Base-by-base conservation (phyloP, 805 yeast species). In the Ogataea henricii region DNA sequence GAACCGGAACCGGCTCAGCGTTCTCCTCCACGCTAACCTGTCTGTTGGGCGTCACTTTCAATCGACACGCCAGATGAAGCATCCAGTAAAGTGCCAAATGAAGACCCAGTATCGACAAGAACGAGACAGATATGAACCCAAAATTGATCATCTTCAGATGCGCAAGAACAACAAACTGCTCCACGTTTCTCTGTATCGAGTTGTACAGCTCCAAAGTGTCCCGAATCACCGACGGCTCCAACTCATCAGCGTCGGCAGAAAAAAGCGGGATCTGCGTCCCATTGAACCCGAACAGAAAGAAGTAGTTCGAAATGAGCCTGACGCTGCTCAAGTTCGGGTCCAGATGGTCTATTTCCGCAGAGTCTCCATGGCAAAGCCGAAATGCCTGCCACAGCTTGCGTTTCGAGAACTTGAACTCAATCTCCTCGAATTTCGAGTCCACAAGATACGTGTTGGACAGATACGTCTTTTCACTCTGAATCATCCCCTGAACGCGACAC, bases 401-500 rank as follows among this genome's bases (percentile, higher is more conserved):
- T 20, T 17, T 25, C 1, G 48, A 46, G 23, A 49, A 51, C 6
- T 36, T 30, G 29, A 60, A 40, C 13, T 32, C 44, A 13, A 63
- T 58, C 7, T 17, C 46, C 39, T 63, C 64, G 42, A 48, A 51
- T 3, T 45, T 49, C 8, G 65, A 53, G 39, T 63, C 58, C 6
- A 49, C 49, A 36, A 64, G 51, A 17, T 49, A 48, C 1, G 67
- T 60, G 34, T 56, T 53, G 9, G 57, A 40, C 9, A 64, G 46
- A 46, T 63, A 63, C 6, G 55, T 48, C 26, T 60, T 61, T 10
- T 56, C 57, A 13, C 63, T 53, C 18, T 48, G 56, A 5, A 64
- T 60, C n/a, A 44, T 23, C 1, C 68, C 68, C n/a, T 50, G 58
- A 6, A 56, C 49, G n/a, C 56, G 56, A 37, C 65, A 62, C 36